Evolutionary conservation across 164 flowering plant species (phyloP).

Genomic region (Aristolochia californica): DNA sequence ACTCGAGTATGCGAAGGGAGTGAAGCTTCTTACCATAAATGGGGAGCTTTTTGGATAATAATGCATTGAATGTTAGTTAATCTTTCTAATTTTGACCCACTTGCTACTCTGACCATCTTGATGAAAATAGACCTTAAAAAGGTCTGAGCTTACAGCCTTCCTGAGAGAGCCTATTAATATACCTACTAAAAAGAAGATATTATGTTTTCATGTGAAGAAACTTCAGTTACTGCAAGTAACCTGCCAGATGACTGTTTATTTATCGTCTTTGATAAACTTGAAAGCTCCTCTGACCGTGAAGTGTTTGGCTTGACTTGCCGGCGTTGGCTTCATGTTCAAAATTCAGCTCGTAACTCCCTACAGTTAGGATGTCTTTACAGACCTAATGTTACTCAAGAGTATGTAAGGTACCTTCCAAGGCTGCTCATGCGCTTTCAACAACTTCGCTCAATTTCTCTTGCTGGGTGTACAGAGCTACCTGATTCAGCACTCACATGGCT

Average conservation of each 20-base stretch:
- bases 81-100: too few relatives aligned
- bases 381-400: slow-evolving; percentile 1
- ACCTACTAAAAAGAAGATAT: not conserved
- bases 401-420: slow-evolving; percentile 19
- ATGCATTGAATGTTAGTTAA: too few relatives aligned
- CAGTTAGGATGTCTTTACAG: slow-evolving; percentile 43
- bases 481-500: slow-evolving; percentile 38
- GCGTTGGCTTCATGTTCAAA: slow-evolving; percentile 58
- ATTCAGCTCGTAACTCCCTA: slow-evolving; percentile 35
- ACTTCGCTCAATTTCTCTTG: slow-evolving; percentile 37
- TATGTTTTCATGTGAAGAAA: slow-evolving; percentile 11
- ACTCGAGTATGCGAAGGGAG: too few relatives aligned
- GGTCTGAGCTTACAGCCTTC: too few relatives aligned
- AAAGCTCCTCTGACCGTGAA: slow-evolving; percentile 30
- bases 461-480: slow-evolving; percentile 49
- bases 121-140: too few relatives aligned
- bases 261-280: slow-evolving; percentile 32
- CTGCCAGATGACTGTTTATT: slow-evolving; percentile 63
- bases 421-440: slow-evolving; percentile 45
- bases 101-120: too few relatives aligned
- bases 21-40: too few relatives aligned
- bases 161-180: too few relatives aligned
- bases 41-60: too few relatives aligned
- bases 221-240: slow-evolving; percentile 19
- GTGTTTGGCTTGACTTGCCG: slow-evolving; percentile 72